phyloP scores from a whole-genome alignment of 108 stramenopile genomes.

The Cyclostephanos tholiformis region DNA sequence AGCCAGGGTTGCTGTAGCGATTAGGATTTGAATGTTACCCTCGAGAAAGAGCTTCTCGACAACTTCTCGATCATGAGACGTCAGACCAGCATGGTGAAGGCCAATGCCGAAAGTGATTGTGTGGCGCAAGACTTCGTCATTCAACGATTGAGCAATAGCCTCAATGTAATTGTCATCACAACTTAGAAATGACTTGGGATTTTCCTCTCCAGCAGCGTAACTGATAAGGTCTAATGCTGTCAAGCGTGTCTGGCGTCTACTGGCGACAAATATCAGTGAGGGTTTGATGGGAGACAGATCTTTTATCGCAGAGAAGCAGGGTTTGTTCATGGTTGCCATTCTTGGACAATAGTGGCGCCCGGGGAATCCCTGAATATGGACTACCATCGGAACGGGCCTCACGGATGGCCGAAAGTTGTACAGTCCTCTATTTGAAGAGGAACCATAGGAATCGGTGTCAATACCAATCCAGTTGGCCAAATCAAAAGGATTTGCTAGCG shows the following conservation, averaged over 20 bases:
- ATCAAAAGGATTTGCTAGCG: slow-evolving; percentile 95
- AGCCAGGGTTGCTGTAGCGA: slow-evolving; percentile 89
- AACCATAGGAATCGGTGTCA: slow-evolving; percentile 51
- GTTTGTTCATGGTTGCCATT: slow-evolving; percentile 99
- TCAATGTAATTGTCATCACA: slow-evolving; percentile 80
- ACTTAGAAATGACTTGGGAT: slow-evolving; percentile 76
- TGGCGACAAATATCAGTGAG: slow-evolving; percentile 93
- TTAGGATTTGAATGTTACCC: slow-evolving; percentile 94
- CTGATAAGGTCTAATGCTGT: slow-evolving; percentile 94
- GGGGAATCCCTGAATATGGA: slow-evolving; percentile 96
- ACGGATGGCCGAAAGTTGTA: slow-evolving; percentile 98
- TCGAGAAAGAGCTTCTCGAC: slow-evolving; percentile 92
- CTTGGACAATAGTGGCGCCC: slow-evolving; percentile 93
- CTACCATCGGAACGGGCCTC: slow-evolving; percentile 93
- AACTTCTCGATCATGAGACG: slow-evolving; percentile 58
- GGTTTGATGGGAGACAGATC: slow-evolving; percentile 93
- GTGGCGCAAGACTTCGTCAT: slow-evolving; percentile 92
- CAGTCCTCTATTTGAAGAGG: slow-evolving; percentile 52
- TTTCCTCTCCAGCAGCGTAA: slow-evolving; percentile 83
- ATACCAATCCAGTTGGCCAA: slow-evolving; percentile 98
- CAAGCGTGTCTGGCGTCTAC: slow-evolving; percentile 81
- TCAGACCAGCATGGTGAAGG: slow-evolving; percentile 96
- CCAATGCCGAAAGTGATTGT: slow-evolving; percentile 97
- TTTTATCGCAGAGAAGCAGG: slow-evolving; percentile 96
- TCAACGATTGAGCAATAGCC: slow-evolving; percentile 59